Percentiles rank a stretch among this genome's conserved stretches.
Evolutionary conservation across 352 stramenopile species (phyloP).

Genomic region (Pelagophyceae sp.): DNA sequence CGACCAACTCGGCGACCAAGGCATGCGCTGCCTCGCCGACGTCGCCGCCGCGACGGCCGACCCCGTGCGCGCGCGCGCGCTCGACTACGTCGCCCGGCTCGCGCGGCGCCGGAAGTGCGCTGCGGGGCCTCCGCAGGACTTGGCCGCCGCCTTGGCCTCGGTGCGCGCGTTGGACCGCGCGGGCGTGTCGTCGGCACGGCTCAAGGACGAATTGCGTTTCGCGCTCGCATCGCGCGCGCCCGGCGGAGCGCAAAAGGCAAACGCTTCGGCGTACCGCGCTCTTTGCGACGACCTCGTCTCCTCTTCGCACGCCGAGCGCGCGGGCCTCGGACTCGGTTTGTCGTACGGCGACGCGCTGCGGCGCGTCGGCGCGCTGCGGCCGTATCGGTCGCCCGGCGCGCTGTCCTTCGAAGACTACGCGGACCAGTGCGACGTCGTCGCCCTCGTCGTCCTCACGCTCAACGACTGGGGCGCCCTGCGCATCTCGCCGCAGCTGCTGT

Average conservation of each 20-base stretch:
- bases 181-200: slow-evolving; percentile 48
- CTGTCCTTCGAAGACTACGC: slow-evolving; percentile 57
- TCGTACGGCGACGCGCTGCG: slow-evolving; percentile 50
- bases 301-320: slow-evolving; percentile 25
- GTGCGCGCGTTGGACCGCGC: slow-evolving; percentile 64
- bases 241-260: slow-evolving; percentile 26
- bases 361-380: slow-evolving; percentile 60
- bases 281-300: slow-evolving; percentile 30
- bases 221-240: slow-evolving; percentile 38
- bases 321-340: slow-evolving; percentile 26
- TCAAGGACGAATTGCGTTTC: slow-evolving; percentile 54
- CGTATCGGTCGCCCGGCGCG: slow-evolving; percentile 61
- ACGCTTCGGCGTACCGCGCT: slow-evolving; percentile 5
- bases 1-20: slow-evolving; percentile 31
- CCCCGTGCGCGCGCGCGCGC: slow-evolving; percentile 26
- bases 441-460: slow-evolving; percentile 71
- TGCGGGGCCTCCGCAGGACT: slow-evolving; percentile 29
- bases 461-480: slow-evolving; percentile 60
- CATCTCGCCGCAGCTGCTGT: slow-evolving; percentile 59
- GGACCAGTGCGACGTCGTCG: slow-evolving; percentile 65
- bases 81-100: slow-evolving; percentile 33
- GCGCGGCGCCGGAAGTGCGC: slow-evolving; percentile 22
- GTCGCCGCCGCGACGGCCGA: slow-evolving; percentile 27
- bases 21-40: slow-evolving; percentile 37
- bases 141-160: slow-evolving; percentile 50